Percentiles rank a stretch among this genome's conserved stretches.
Evolutionary conservation across 1,284 basidiomycete species (phyloP).

Genomic region (Heterobasidion parviporum): DNA sequence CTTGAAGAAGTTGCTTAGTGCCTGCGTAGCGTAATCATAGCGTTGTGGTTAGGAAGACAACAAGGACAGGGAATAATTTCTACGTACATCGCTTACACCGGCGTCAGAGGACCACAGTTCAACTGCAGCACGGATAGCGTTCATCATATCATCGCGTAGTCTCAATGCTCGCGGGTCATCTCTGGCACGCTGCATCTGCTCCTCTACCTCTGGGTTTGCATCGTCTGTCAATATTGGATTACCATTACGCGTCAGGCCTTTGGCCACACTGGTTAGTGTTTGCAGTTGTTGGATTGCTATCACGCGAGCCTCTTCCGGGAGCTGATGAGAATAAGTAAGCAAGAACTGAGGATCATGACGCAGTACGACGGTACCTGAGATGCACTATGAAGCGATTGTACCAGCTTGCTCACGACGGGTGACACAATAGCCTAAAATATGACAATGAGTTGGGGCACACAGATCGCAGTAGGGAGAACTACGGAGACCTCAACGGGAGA

Average conservation of each 20-base stretch:
- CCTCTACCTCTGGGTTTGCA: constrained; percentile 28
- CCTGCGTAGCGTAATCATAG: constrained; percentile 30
- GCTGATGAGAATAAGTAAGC: constrained; percentile 28
- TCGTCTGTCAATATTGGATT: constrained; percentile 57
- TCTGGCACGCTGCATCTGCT: constrained; percentile 52
- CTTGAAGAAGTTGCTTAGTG: constrained; percentile 73
- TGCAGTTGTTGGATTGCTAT: constrained; percentile 64
- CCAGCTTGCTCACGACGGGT: constrained; percentile 68
- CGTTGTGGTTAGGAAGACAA: background rate
- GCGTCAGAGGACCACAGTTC: constrained; percentile 72
- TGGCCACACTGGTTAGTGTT: constrained; percentile 74
- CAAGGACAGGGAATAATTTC: background rate
- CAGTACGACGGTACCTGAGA: constrained; percentile 26
- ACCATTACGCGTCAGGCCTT: constrained; percentile 74
- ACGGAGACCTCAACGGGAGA: constrained; percentile 60
- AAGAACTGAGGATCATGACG: constrained; percentile 26
- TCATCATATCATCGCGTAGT: constrained; percentile 57
- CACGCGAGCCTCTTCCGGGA: constrained; percentile 58
- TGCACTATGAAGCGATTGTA: constrained; percentile 40
- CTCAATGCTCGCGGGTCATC: constrained; percentile 55
- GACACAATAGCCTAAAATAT: constrained; percentile 59
- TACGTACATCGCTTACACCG: constrained; percentile 64
- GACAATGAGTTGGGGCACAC: constrained; percentile 3
- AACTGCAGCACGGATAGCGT: constrained; percentile 51
- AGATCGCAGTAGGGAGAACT: background rate